Conservation (phyloP, 2,329 filamentous ascomycete genomes). For the Amauroascus verrucosus region DNA sequence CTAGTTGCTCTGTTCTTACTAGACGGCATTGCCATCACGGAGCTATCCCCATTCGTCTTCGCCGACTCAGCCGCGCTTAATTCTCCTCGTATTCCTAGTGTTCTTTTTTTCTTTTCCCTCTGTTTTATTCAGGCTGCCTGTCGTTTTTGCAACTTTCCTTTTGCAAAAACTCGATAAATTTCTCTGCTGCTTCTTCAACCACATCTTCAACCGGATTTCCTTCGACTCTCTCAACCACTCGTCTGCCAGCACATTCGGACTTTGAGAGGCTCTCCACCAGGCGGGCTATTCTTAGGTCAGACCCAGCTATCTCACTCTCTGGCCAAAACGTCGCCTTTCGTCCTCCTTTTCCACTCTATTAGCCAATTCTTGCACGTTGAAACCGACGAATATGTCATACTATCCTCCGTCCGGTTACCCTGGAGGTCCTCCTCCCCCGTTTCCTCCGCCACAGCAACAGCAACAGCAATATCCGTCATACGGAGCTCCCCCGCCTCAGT, state of each 20-base stretch:
- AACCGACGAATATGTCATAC: conserved; percentile 45
- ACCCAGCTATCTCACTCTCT: not conserved
- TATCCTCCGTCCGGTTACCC: conserved; percentile 49
- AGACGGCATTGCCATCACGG: not conserved
- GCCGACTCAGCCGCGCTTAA: conserved; percentile 11
- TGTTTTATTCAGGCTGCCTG: conserved; percentile 6
- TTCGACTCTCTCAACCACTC: not conserved
- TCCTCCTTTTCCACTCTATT: not conserved
- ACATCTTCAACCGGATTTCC: not conserved
- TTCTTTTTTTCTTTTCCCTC: not conserved
- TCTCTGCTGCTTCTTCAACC: not conserved
- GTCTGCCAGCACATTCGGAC: not conserved
- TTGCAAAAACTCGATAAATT: not conserved
- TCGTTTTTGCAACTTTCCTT: conserved; percentile 6
- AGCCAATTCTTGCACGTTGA: not conserved
- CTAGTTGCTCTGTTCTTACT: not conserved
- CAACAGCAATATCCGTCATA: conserved; percentile 30
- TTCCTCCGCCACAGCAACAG: conserved; percentile 33
- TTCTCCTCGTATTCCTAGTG: not conserved
- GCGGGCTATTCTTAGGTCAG: not conserved
- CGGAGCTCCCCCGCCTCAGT: conserved; percentile 27
- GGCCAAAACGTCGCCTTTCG: not conserved
- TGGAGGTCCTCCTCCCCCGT: conserved; percentile 39
- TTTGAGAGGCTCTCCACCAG: not conserved
- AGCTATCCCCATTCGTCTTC: not conserved